These are phyloP conservation scores for Eimeria praecox DNA, from an alignment of 169 alveolate species.

Conservation along the genomic window DNA sequence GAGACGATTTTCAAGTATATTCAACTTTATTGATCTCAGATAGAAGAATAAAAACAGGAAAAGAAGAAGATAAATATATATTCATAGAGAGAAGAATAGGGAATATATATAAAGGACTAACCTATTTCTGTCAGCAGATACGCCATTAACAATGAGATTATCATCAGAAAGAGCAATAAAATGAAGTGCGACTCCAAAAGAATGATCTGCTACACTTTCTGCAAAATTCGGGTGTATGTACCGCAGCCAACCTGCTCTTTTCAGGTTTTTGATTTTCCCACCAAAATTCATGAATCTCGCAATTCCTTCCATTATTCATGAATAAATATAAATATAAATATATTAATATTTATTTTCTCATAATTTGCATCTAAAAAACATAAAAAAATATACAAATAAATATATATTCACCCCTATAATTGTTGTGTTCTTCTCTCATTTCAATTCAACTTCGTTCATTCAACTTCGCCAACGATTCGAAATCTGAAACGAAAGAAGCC, in stretches of 20 bases:
- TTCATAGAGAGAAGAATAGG: not conserved
- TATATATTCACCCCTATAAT: too few species aligned
- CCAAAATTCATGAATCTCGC: not conserved
- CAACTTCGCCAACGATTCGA: not conserved
- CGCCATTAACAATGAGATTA: not conserved
- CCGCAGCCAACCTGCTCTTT: conserved; percentile 40
- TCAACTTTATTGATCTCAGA: too few species aligned
- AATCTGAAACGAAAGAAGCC: not conserved
- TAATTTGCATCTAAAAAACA: not conserved
- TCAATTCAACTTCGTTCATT: not conserved
- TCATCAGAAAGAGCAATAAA: conserved; percentile 1
- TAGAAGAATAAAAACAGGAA: too few species aligned
- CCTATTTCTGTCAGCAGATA: not conserved
- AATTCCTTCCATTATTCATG: not conserved
- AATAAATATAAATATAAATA: not conserved
- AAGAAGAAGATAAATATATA: too few species aligned
- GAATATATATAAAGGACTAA: not conserved
- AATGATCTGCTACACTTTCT: conserved; percentile 13
- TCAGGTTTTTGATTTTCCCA: not conserved
- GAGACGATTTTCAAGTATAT: too few species aligned
- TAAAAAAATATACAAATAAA: too few species aligned
- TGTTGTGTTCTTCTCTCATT: not conserved
- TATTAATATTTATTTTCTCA: not conserved
- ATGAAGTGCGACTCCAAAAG: conserved; percentile 5
- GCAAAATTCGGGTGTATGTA: not conserved